phyloP scores from a whole-genome alignment of 2,329 filamentous ascomycete genomes.

The Stagonosporopsis tanaceti region DNA sequence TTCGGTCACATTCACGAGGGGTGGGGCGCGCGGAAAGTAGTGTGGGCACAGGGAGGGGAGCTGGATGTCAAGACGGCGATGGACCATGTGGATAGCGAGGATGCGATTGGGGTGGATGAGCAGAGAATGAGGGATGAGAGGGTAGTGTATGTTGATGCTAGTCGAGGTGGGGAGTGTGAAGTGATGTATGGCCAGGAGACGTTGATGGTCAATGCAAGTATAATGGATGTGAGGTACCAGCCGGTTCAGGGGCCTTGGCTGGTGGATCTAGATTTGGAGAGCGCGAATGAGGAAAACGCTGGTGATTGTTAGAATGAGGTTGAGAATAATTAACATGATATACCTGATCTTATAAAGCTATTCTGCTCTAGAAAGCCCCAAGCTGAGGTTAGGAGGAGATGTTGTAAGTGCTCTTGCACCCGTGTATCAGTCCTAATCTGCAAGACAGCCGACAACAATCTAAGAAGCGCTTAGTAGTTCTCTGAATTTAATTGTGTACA shows the following conservation, averaged over 20 bases:
- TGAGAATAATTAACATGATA: too few relatives aligned
- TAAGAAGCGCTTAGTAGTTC: too few relatives aligned
- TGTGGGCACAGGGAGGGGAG: slow-evolving; percentile 45
- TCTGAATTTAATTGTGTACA: too few relatives aligned
- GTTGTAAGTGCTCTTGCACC: too few relatives aligned
- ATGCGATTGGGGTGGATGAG: slow-evolving; percentile 29
- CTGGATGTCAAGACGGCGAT: slow-evolving; percentile 26
- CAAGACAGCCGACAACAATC: too few relatives aligned
- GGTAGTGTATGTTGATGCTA: slow-evolving; percentile 44
- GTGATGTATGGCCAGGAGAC: slow-evolving; percentile 60
- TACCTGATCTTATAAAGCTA: too few relatives aligned
- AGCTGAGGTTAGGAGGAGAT: too few relatives aligned
- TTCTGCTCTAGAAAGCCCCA: too few relatives aligned
- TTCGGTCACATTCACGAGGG: slow-evolving; percentile 71
- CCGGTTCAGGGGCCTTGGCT: slow-evolving; percentile 64
- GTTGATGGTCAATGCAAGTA: slow-evolving; percentile 66
- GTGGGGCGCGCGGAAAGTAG: slow-evolving; percentile 48
- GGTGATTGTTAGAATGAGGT: background rate
- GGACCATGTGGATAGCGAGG: slow-evolving; percentile 27
- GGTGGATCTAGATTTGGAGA: slow-evolving; percentile 60
- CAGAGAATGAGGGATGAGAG: slow-evolving; percentile 30
- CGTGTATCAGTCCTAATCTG: too few relatives aligned
- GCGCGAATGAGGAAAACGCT: slow-evolving; percentile 2
- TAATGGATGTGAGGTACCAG: slow-evolving; percentile 60
- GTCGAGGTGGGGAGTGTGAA: slow-evolving; percentile 32